These are phyloP conservation scores for Hypoxylon trugodes DNA, from an alignment of 495 filamentous ascomycete species.

Conservation along the genomic window DNA sequence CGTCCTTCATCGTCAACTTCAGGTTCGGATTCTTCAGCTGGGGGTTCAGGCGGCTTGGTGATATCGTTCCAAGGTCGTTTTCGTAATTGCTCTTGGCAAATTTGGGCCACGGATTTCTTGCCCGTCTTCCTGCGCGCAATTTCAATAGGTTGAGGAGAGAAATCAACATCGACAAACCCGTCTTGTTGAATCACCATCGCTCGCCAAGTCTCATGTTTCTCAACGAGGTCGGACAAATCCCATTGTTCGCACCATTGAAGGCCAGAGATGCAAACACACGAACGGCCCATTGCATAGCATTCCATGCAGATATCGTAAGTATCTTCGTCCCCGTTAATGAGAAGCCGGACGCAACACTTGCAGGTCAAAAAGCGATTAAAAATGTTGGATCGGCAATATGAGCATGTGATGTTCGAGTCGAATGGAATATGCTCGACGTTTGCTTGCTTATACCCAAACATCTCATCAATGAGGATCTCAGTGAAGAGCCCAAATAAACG, in stretches of 20 bases:
- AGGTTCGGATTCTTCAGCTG: slow-evolving; percentile 54
- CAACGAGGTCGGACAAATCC: slow-evolving; percentile 76
- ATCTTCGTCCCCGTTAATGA: slow-evolving; percentile 70
- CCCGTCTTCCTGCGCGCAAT: slow-evolving; percentile 67
- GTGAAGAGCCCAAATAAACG: slow-evolving; percentile 79
- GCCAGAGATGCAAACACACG: slow-evolving; percentile 84
- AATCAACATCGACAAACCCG: slow-evolving; percentile 63
- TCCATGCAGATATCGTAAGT: slow-evolving; percentile 97
- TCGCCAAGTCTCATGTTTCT: slow-evolving; percentile 85
- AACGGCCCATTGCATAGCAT: slow-evolving; percentile 92
- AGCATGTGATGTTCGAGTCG: slow-evolving; percentile 91
- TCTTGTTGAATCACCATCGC: slow-evolving; percentile 74
- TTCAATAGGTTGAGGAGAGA: slow-evolving; percentile 69
- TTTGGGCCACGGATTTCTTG: slow-evolving; percentile 82
- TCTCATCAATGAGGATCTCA: slow-evolving; percentile 81
- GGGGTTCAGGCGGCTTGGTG: slow-evolving; percentile 50
- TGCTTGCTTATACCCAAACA: slow-evolving; percentile 73
- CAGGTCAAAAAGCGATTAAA: slow-evolving; percentile 98
- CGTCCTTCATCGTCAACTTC: slow-evolving; percentile 61
- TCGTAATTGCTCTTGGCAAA: slow-evolving; percentile 87
- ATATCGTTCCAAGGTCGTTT: slow-evolving; percentile 71
- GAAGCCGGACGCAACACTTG: slow-evolving; percentile 71
- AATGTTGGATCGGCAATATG: slow-evolving; percentile 94
- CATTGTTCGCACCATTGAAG: slow-evolving; percentile 95
- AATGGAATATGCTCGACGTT: slow-evolving; percentile 76